Evolutionary conservation across 345 rosid species (phyloP).

Genomic region (Viola odorata): DNA sequence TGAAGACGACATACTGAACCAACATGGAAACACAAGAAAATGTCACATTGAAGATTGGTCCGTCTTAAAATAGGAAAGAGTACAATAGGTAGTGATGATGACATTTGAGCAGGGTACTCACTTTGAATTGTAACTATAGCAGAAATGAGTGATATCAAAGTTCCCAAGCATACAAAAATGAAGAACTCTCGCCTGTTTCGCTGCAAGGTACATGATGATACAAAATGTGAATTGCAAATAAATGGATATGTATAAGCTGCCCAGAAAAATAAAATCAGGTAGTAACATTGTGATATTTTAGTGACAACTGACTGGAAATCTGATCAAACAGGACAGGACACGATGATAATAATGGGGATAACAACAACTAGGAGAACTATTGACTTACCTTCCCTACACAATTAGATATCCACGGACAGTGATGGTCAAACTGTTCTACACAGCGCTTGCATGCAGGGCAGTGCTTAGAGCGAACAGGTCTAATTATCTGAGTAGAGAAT

Average conservation of each 20-base stretch:
- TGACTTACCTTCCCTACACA: conserved; percentile 90
- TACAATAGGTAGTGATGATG: not conserved
- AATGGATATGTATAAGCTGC: not conserved
- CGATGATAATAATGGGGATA: too few species aligned
- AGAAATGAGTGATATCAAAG: conserved; percentile 44
- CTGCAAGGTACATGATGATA: conserved; percentile 35
- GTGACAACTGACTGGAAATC: not conserved
- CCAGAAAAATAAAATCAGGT: not conserved
- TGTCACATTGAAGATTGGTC: not conserved
- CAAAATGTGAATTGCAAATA: not conserved
- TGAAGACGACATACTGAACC: not conserved
- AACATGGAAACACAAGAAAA: not conserved
- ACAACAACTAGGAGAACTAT: not conserved
- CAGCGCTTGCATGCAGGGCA: conserved; percentile 85
- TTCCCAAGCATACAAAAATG: conserved; percentile 64
- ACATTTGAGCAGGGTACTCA: conserved; percentile 28
- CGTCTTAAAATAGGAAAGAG: not conserved
- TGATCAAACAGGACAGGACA: not conserved
- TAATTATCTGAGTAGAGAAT: conserved; percentile 56
- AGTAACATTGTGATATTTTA: not conserved
- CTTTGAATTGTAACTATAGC: conserved; percentile 65
- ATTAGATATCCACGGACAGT: conserved; percentile 99
- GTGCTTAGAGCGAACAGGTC: conserved; percentile 95
- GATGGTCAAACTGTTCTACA: conserved; percentile 93
- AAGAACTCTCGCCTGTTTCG: conserved; percentile 89